A percentile compares a stretch with the other conserved stretches of the same genome.
Conservation (phyloP, 352 stramenopile species). For the Pythium periplocum region DNA sequence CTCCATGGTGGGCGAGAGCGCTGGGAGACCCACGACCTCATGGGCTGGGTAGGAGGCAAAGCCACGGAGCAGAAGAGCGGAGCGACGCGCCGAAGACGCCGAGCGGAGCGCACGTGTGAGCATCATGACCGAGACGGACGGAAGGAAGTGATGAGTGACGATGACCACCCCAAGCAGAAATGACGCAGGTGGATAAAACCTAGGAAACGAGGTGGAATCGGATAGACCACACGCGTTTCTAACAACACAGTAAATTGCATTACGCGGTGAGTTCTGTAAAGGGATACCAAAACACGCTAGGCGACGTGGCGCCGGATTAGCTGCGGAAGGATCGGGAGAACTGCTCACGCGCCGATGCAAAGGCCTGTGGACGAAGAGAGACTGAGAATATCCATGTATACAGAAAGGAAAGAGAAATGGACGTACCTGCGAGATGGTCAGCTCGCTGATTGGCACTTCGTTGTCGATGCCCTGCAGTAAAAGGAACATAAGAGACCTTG, state of each 20-base stretch:
- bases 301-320: conserved; percentile 17
- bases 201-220: not conserved
- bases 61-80: conserved; percentile 27
- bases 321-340: conserved; percentile 87
- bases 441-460: conserved; percentile 80
- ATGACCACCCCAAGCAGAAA: conserved; percentile 5
- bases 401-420: not conserved
- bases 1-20: conserved; percentile 98
- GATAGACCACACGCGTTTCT: no score
- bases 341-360: conserved; percentile 80
- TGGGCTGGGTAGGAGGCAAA: conserved; percentile 76
- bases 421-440: conserved; percentile 79
- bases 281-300: conserved; percentile 16
- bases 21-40: conserved; percentile 79
- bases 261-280: not conserved
- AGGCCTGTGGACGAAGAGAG: conserved; percentile 34
- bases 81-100: conserved; percentile 28
- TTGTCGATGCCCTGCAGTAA: conserved; percentile 73
- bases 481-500: conserved; percentile 7
- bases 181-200: not conserved
- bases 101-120: conserved; percentile 57
- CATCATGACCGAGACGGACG: conserved; percentile 26
- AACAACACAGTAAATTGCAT: no score
- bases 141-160: conserved; percentile 6
- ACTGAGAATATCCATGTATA: not conserved